These are phyloP conservation scores for Pythium coloratum DNA, from an alignment of 352 stramenopile species.

Conservation along the genomic window DNA sequence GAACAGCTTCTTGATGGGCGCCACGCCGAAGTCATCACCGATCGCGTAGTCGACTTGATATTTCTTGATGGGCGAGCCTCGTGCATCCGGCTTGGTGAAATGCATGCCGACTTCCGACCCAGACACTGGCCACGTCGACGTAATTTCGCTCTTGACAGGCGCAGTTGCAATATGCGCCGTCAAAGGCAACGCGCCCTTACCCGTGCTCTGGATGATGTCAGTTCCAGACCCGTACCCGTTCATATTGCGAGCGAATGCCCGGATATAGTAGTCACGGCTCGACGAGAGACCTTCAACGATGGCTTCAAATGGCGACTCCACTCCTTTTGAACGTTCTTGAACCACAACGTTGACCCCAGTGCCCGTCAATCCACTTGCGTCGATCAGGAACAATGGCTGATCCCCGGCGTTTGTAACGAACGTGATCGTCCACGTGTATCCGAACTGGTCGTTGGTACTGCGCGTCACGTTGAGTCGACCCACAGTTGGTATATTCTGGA, in stretches of 20 bases:
- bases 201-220: conserved; percentile 53
- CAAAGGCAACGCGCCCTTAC: conserved; percentile 56
- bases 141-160: conserved; percentile 43
- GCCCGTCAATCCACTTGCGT: conserved; percentile 41
- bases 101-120: conserved; percentile 45
- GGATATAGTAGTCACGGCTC: conserved; percentile 56
- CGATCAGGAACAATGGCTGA: conserved; percentile 50
- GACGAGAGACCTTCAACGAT: conserved; percentile 50
- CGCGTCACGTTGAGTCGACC: conserved; percentile 65
- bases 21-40: conserved; percentile 45
- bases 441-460: conserved; percentile 39
- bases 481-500: conserved; percentile 64
- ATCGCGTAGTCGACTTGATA: conserved; percentile 65
- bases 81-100: conserved; percentile 23
- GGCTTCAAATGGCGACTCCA: conserved; percentile 61
- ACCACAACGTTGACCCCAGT: conserved; percentile 43
- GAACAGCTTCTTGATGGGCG: conserved; percentile 49
- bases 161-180: conserved; percentile 35
- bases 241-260: conserved; percentile 60
- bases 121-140: conserved; percentile 49
- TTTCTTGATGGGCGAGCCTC: conserved; percentile 40
- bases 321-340: conserved; percentile 57
- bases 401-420: conserved; percentile 75
- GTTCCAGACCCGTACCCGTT: conserved; percentile 70
- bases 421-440: conserved; percentile 63